A percentile compares a stretch with the other conserved stretches of the same genome.
Evolutionary conservation across 2,329 filamentous ascomycete genomes (phyloP).

Genomic region (Cordyceps sp.): DNA sequence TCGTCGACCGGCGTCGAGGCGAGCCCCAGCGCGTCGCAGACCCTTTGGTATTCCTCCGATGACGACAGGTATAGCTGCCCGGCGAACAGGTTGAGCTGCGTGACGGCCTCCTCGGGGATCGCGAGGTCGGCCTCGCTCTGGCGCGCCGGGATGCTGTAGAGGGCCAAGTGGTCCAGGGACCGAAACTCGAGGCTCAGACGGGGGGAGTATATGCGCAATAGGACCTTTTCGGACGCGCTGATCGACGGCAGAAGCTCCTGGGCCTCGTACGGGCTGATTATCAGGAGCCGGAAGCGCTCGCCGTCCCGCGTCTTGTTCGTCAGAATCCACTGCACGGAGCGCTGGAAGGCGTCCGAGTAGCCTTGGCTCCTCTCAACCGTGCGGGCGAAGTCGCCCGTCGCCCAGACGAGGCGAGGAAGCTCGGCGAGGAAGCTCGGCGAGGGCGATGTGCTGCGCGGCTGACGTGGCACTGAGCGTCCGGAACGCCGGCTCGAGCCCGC

Average conservation of each 20-base stretch:
- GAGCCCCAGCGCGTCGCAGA: conserved; percentile 34
- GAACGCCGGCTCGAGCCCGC: not conserved
- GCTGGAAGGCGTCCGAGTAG: conserved; percentile 7
- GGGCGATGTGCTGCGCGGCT: conserved; percentile 1
- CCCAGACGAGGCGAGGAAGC: conserved; percentile 4
- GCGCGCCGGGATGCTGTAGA: conserved; percentile 1
- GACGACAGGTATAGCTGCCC: conserved; percentile 44
- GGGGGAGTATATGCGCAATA: conserved; percentile 28
- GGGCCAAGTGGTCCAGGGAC: conserved; percentile 9
- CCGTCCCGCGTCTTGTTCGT: not conserved
- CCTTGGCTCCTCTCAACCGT: not conserved
- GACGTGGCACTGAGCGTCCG: not conserved
- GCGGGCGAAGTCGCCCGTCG: conserved; percentile 6
- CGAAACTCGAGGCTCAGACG: conserved; percentile 1
- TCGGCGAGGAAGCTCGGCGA: conserved; percentile 2
- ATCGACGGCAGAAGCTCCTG: conserved; percentile 13
- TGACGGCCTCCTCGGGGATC: conserved; percentile 10
- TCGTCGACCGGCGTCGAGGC: conserved; percentile 10
- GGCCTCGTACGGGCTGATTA: conserved; percentile 46
- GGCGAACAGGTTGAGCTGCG: conserved; percentile 45
- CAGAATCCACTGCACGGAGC: conserved; percentile 10
- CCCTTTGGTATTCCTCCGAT: conserved; percentile 30
- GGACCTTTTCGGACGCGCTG: conserved; percentile 8
- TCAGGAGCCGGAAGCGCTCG: conserved; percentile 16
- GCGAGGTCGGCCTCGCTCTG: not conserved